Evolutionary conservation across 768 basidiomycete genomes (phyloP), one percentile per base, ranked within the genome.

Genomic region (Rossbeevera mucosa): DNA sequence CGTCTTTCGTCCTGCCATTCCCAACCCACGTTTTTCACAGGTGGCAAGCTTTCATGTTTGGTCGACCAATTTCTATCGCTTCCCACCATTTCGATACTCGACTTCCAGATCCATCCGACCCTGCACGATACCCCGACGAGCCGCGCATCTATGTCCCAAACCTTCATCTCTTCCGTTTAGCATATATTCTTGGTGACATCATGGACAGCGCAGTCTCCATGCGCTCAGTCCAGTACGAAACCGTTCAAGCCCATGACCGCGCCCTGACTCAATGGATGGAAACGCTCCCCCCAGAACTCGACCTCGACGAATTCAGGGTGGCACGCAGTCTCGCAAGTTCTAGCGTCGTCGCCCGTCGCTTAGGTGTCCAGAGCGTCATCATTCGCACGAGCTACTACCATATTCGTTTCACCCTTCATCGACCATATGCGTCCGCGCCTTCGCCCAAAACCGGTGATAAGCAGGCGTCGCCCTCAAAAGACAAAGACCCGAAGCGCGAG

Each of bases 31-130:
- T 9, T 38, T 30, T 53, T 38, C 62, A 18, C 58, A 89, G 88
- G 57, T 92, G 90, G 90, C 88, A 91, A 64, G 86, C 88, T 0
- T 91, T 92, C 70, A 79, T 90, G 78, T 88, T 92, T 65, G 91
- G 90, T 14, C 77, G 90, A 20, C 90, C 90, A 3, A 71, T 87
- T 29, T 73, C 78, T 25, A 83, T 92, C 51, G 82, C 86, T 4
- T 84, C 88, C 4, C 85, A 90, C 64, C 89, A 91, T 67, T 92
- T 88, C 64, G 88, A 91, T 65, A 91, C 89, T 0, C 83, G 81
- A 57, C 72, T 90, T 14, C 90, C 90, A 26, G 81, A 83, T 0
- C 77, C 82, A 51, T 82, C 80, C 60, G 82, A 87, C 55, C 59
- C 54, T 33, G 28, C 48, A 9, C 55, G 58, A 12, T 48, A 63